Percentiles rank a stretch among this genome's conserved stretches.
Evolutionary conservation across 768 basidiomycete genomes (phyloP).

Genomic region (Inosperma sp.): DNA sequence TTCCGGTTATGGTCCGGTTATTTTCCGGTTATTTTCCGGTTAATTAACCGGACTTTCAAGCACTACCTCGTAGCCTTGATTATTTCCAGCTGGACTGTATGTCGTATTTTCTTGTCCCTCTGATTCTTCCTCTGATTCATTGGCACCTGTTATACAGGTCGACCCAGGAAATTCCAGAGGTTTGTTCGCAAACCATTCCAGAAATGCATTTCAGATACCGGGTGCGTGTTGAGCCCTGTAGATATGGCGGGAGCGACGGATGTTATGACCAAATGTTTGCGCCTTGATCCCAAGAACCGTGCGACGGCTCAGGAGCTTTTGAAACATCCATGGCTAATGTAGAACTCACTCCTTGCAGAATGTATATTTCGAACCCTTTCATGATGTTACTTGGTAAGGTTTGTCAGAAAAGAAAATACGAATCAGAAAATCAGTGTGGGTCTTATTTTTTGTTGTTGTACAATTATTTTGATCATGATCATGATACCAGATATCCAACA

Average conservation of each 20-base stretch:
- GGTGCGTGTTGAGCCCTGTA: background rate
- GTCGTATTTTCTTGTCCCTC: constrained; percentile 1
- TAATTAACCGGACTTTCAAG: no score
- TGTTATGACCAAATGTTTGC: background rate
- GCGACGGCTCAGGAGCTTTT: background rate
- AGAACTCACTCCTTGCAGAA: no score
- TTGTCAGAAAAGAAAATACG: no score
- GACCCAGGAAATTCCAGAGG: background rate
- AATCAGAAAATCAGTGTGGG: no score
- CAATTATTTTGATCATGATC: no score
- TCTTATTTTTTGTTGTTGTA: no score
- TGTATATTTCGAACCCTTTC: no score
- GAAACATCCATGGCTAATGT: background rate
- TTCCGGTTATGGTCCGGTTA: no score
- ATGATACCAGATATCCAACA: no score
- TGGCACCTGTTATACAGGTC: background rate
- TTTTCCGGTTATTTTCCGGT: no score
- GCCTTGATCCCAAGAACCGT: background rate
- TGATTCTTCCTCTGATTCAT: background rate
- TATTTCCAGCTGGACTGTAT: constrained; percentile 12
- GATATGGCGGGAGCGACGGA: constrained; percentile 5
- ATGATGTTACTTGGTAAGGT: no score
- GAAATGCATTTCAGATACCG: background rate
- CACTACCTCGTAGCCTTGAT: constrained; percentile 1
- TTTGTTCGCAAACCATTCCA: background rate